Evolutionary conservation across 164 flowering plant species (phyloP).

Genomic region (Chloranthus sessilifolius): DNA sequence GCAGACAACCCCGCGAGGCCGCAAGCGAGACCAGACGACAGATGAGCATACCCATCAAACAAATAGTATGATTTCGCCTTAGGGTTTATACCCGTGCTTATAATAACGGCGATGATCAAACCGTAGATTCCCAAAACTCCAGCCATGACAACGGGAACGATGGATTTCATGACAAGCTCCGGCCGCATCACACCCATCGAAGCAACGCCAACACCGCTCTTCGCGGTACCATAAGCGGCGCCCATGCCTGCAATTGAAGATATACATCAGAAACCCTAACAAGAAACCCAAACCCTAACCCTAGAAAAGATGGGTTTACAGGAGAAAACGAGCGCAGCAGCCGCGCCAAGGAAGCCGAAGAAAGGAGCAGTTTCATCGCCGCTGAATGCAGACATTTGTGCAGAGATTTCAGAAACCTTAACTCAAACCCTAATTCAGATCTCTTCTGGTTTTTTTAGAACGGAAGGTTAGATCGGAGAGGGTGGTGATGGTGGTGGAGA

Average conservation of each 20-base stretch:
- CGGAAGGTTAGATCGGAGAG: too few relatives aligned
- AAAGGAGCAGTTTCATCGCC: conserved; percentile 66
- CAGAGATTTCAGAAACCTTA: too few relatives aligned
- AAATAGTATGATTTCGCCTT: conserved; percentile 42
- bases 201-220: conserved; percentile 56
- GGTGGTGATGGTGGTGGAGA: too few relatives aligned
- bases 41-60: conserved; percentile 33
- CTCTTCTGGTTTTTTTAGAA: too few relatives aligned
- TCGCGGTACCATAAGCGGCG: conserved; percentile 49
- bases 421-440: too few relatives aligned
- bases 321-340: conserved; percentile 65
- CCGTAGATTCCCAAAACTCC: conserved; percentile 54
- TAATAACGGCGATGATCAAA: conserved; percentile 26
- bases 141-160: conserved; percentile 61
- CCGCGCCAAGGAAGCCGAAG: conserved; percentile 74
- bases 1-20: conserved; percentile 61
- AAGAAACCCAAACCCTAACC: too few relatives aligned
- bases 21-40: conserved; percentile 54
- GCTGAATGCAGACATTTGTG: conserved; percentile 43
- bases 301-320: conserved; percentile 25
- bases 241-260: conserved; percentile 41
- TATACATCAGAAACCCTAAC: background rate
- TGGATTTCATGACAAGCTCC: conserved; percentile 57
- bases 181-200: conserved; percentile 67
- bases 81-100: conserved; percentile 42